These are phyloP conservation scores for Calonectria multiphialidica DNA, from an alignment of 2,329 filamentous ascomycete species.

Conservation along the genomic window DNA sequence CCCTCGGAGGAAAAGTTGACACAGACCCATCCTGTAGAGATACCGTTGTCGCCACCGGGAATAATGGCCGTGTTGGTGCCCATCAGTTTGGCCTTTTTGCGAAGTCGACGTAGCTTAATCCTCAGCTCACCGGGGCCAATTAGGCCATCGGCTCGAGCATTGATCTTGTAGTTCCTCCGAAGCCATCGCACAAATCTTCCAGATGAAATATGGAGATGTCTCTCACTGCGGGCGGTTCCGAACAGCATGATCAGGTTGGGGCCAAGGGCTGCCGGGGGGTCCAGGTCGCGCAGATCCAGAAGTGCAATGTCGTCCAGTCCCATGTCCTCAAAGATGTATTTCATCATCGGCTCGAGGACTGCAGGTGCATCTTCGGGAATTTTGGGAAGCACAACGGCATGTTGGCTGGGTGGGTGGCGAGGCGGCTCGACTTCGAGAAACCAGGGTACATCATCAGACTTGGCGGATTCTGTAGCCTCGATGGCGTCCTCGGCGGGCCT, in stretches of 20 bases:
- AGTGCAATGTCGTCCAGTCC: constrained; percentile 86
- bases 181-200: constrained; percentile 92
- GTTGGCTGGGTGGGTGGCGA: constrained; percentile 61
- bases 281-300: constrained; percentile 85
- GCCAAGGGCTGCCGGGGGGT: constrained; percentile 89
- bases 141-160: constrained; percentile 86
- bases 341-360: constrained; percentile 78
- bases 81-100: constrained; percentile 84
- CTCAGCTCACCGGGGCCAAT: constrained; percentile 93
- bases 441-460: constrained; percentile 74
- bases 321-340: constrained; percentile 85
- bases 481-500: constrained; percentile 28
- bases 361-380: constrained; percentile 76
- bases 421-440: constrained; percentile 83
- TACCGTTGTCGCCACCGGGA: constrained; percentile 81
- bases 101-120: constrained; percentile 83
- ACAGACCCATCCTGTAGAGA: constrained; percentile 95
- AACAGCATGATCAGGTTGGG: constrained; percentile 93
- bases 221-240: constrained; percentile 90
- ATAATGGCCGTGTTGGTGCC: constrained; percentile 77
- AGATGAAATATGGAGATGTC: constrained; percentile 91
- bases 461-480: constrained; percentile 37
- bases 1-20: constrained; percentile 85
- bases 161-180: constrained; percentile 76
- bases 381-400: constrained; percentile 62